Conservation (phyloP, 257 asterid genomes). For the Lavandula angustifolia region DNA sequence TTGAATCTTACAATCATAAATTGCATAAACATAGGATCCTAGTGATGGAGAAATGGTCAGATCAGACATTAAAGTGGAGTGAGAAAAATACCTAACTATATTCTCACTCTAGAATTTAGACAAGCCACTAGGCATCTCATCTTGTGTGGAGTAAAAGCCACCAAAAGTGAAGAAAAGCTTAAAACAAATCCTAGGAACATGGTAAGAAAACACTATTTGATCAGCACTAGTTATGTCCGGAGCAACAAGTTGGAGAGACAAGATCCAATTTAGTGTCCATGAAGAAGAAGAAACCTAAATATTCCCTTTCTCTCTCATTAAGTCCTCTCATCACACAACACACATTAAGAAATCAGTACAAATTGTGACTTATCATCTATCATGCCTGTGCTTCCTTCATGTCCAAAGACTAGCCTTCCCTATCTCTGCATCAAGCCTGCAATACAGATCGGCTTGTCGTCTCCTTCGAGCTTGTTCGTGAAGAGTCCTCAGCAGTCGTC, state of each 20-base stretch:
- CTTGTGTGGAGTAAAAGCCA: slow-evolving; percentile 23
- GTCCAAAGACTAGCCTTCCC: slow-evolving; percentile 40
- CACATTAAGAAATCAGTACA: not conserved
- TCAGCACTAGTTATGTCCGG: slow-evolving; percentile 23
- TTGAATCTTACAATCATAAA: no score
- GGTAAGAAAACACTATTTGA: slow-evolving; percentile 16
- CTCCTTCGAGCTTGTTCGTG: slow-evolving; percentile 33
- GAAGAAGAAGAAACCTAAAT: slow-evolving; percentile 72
- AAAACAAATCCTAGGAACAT: not conserved
- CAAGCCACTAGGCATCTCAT: slow-evolving; percentile 12
- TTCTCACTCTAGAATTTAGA: slow-evolving; percentile 28
- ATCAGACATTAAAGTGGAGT: not conserved
- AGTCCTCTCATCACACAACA: slow-evolving; percentile 21
- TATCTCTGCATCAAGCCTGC: slow-evolving; percentile 27
- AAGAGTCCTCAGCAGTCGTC: slow-evolving; percentile 37
- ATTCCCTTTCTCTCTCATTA: slow-evolving; percentile 59
- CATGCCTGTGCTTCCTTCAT: slow-evolving; percentile 54
- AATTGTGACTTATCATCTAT: slow-evolving; percentile 1
- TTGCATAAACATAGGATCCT: no score
- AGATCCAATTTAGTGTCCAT: slow-evolving; percentile 44
- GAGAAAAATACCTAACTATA: slow-evolving; percentile 26
- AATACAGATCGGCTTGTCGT: slow-evolving; percentile 16
- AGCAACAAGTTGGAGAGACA: slow-evolving; percentile 16
- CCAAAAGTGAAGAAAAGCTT: slow-evolving; percentile 20
- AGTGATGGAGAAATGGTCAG: no score